A percentile compares a stretch with the other conserved stretches of the same genome.
Evolutionary conservation across 2,329 filamentous ascomycete species (phyloP).

Genomic region (Pseudogymnoascus destructans): DNA sequence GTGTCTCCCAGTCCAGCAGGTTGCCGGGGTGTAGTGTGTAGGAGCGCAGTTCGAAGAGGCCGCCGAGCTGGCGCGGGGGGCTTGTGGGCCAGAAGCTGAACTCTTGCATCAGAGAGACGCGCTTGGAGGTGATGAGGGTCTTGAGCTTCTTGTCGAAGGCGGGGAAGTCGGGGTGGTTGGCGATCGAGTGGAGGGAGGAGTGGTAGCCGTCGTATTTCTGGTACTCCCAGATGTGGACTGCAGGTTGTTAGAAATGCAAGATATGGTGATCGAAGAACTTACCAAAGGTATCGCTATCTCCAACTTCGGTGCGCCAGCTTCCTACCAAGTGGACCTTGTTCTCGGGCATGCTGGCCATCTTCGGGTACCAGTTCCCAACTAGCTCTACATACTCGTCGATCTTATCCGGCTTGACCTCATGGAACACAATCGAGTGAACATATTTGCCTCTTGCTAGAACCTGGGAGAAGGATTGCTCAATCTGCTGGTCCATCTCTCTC

Average conservation of each 20-base stretch:
- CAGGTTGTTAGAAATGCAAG: constrained; percentile 23
- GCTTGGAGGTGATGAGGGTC: constrained; percentile 70
- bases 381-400: constrained; percentile 89
- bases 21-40: constrained; percentile 95
- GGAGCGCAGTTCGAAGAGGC: constrained; percentile 88
- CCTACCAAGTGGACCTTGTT: constrained; percentile 95
- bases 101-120: constrained; percentile 92
- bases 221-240: constrained; percentile 99
- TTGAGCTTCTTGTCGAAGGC: constrained; percentile 78
- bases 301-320: constrained; percentile 96
- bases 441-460: constrained; percentile 94
- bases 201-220: constrained; percentile 95
- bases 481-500: constrained; percentile 84
- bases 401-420: constrained; percentile 89
- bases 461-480: constrained; percentile 91
- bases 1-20: constrained; percentile 94
- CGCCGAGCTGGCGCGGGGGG: constrained; percentile 75
- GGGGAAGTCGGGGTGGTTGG: constrained; percentile 67
- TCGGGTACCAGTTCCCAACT: constrained; percentile 84
- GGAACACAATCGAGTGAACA: constrained; percentile 93
- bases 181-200: constrained; percentile 74
- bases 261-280: constrained; percentile 27
- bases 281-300: constrained; percentile 95
- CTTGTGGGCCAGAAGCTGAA: constrained; percentile 99
- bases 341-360: constrained; percentile 68